Evolutionary conservation across 2,329 filamentous ascomycete genomes (phyloP), one percentile per base, ranked within the genome.

Genomic region (Mycosphaerelloides madeirae): DNA sequence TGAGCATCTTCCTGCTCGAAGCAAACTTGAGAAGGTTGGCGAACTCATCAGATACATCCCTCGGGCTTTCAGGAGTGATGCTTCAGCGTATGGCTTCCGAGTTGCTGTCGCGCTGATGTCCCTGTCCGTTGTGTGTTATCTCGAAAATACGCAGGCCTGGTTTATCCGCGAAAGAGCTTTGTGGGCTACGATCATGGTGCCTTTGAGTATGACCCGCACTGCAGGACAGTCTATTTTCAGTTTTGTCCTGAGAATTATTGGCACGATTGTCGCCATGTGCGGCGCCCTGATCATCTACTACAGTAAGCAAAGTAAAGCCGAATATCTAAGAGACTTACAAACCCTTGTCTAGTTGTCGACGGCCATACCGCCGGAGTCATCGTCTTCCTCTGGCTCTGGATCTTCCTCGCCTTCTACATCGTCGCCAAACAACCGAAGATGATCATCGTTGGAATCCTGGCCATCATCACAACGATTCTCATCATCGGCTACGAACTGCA

Each of bases 101-200:
- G 83, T 80, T 13, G 83, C 81, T 1, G 81, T 78, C 51, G 85
- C 85, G 1, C 87, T 84, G 1, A 81, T 88, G 74, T 82, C 79
- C 2, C 69, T 89, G 32, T 84, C 77, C 0, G 79, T 90, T 41
- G 62, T 87, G 4, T 81, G 76, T 1, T 87, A 79, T 58, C 66
- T 89, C 13, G 69, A 76, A 41, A 61, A 74, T 20, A 81, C 83
- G 0, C 79, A 87, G 50, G 52, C 51, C 0, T 89, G 87, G 60
- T 90, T 87, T 59, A 70, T 79, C 11, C 66, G 79, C 45, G 81
- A 90, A 56, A 73, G 85, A 13, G 67, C 88, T 1, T 76, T 89
- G 1, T 90, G 85, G 85, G 83, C 83, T 2, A 78, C 87, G 75
- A 85, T 90, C 52, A 87, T 89, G 68, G 65, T 66, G 2, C 79